Evolutionary conservation across 352 stramenopile species (phyloP).

Genomic region (Pythium plurisporium): DNA sequence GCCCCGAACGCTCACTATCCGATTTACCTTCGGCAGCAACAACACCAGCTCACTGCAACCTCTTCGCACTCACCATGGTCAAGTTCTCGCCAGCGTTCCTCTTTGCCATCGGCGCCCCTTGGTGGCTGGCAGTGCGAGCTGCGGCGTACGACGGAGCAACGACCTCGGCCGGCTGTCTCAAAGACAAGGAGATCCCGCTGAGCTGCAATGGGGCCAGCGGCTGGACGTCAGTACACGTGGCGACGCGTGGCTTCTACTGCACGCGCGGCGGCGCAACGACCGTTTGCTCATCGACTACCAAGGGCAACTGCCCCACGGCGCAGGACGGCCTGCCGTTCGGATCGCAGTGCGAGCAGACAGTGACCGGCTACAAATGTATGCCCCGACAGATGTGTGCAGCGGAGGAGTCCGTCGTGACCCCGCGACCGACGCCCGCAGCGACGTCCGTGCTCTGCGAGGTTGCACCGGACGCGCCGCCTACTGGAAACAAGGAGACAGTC

Average conservation of each 20-base stretch:
- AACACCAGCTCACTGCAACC: too few species aligned
- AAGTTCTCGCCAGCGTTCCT: constrained; percentile 16
- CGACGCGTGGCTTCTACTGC: not conserved
- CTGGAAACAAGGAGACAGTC: not conserved
- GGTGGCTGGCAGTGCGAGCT: not conserved
- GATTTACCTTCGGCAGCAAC: too few species aligned
- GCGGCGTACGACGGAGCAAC: not conserved
- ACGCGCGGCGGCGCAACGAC: not conserved
- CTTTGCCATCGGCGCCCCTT: constrained; percentile 6
- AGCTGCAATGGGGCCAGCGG: not conserved
- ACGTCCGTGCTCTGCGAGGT: constrained; percentile 2
- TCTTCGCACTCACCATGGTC: constrained; percentile 19
- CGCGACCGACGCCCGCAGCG: not conserved
- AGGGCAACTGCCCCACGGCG: constrained; percentile 5
- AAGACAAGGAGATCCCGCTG: constrained; percentile 4
- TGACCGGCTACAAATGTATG: constrained; percentile 9
- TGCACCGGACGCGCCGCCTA: not conserved
- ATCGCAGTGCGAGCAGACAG: constrained; percentile 2
- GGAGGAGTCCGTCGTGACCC: not conserved
- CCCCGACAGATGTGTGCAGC: not conserved
- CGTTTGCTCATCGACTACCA: not conserved
- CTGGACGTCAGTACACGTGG: constrained; percentile 8
- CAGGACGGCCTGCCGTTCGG: constrained; percentile 4
- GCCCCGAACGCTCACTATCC: too few species aligned
- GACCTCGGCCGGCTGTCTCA: not conserved